Base-by-base conservation (phyloP, 176 grass and related monocot species). In the Areca catechu region DNA sequence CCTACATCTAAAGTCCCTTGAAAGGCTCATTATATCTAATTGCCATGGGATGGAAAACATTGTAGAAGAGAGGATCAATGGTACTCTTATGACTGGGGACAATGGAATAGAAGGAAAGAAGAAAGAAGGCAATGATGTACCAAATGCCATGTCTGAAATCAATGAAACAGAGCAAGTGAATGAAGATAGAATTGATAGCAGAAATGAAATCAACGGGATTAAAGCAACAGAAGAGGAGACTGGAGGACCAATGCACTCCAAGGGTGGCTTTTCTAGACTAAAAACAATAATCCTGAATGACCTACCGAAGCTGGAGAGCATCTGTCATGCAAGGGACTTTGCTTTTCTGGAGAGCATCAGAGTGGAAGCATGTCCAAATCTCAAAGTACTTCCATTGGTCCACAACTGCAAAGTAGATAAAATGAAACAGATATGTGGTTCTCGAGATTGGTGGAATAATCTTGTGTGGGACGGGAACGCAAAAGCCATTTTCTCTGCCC, bases 351-450 rank as follows among this genome's bases (percentile, higher is more conserved):
- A 89, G 58, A 95, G 81, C 68, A 78, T 95, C 51, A 70, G 75
- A 14, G 89, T 95, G 51, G 84, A 95, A 50, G 61, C 55, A 0
- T 95, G 84, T 57, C 51, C 74, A 24, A 80, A 79, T 65, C 53
- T 95, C 17, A 82, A 20, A 51, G 69, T 24, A 47, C 67, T 89
- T 50, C 84, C 89, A 0, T 18, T 85, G 51, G 58, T 60, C 49
- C 53, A 29, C 69, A 50, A 37, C 0, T 43, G 62, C 5, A 63
- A 67, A 0, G 76, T 47, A 25, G 59, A 18, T 12, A 95, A 89
- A 65, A 57, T 95, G 27, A 80, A 88, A 50, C 84, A 85, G 30
- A 78, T 95, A 49, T 85, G 80, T 25, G 84, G 89, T 16, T 72
- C 77, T 7, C 10, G 3, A 25, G 84, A 79, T 5, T 95, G 89